phyloP scores from a whole-genome alignment of 495 filamentous ascomycete species.

The Xanthoparmelia taractica region DNA sequence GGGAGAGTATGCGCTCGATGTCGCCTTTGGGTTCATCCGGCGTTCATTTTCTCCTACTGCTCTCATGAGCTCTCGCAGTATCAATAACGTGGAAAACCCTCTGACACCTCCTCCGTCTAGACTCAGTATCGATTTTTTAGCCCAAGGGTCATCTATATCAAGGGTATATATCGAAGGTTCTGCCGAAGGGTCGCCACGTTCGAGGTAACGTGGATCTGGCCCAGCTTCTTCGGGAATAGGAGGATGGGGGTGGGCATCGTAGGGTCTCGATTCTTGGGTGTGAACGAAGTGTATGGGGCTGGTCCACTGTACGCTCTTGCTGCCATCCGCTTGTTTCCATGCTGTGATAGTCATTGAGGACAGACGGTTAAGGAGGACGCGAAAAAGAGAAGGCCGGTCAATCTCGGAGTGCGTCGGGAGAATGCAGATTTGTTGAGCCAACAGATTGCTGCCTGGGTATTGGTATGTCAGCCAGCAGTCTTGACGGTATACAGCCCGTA shows the following conservation, averaged over 20 bases:
- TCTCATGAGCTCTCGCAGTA: constrained; percentile 15
- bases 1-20: constrained; percentile 8
- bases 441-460: no score
- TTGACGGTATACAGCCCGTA: background rate
- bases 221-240: background rate
- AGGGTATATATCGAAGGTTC: background rate
- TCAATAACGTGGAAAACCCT: constrained; percentile 10
- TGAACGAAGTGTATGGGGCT: background rate
- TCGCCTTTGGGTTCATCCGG: background rate
- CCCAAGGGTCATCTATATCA: constrained; percentile 13
- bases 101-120: constrained; percentile 20
- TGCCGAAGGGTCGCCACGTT: background rate
- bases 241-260: background rate
- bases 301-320: no score
- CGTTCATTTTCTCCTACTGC: background rate
- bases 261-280: background rate
- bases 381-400: no score
- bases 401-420: no score
- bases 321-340: no score
- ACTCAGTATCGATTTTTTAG: constrained; percentile 13
- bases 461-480: no score
- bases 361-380: no score
- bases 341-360: no score
- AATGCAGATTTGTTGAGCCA: no score
- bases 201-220: background rate